Evolutionary conservation across 768 basidiomycete species (phyloP).

Genomic region (Pulveroboletus ravenelii): DNA sequence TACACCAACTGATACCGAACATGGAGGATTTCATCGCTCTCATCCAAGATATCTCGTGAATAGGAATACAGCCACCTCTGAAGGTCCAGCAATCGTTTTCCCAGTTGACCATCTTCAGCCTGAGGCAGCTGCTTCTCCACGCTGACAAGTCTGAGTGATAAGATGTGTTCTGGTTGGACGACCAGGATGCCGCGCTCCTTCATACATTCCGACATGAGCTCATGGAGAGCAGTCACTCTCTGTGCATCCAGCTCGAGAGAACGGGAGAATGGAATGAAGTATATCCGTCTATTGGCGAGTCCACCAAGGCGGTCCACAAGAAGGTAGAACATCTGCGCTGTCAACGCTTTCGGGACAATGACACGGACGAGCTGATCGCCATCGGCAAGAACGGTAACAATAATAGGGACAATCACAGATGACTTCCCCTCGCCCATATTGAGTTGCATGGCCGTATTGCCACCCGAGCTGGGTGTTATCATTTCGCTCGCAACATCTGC

Average conservation of each 20-base stretch:
- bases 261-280: constrained; percentile 38
- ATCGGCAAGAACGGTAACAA: constrained; percentile 37
- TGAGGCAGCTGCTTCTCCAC: constrained; percentile 31
- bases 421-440: constrained; percentile 57
- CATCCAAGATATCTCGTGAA: constrained; percentile 22
- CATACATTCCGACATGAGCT: constrained; percentile 35
- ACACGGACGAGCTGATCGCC: constrained; percentile 40
- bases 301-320: constrained; percentile 39
- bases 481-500: constrained; percentile 39
- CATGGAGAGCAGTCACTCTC: constrained; percentile 15
- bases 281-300: constrained; percentile 41
- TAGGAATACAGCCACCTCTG: constrained; percentile 19
- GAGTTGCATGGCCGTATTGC: constrained; percentile 41
- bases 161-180: constrained; percentile 47
- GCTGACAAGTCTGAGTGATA: constrained; percentile 44
- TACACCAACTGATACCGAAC: constrained; percentile 33
- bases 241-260: no score
- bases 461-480: constrained; percentile 33
- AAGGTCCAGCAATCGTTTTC: constrained; percentile 14
- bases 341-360: constrained; percentile 43
- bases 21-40: constrained; percentile 26
- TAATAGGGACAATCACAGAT: constrained; percentile 44
- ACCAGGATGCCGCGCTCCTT: constrained; percentile 38
- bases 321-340: constrained; percentile 42
- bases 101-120: background rate